These are phyloP conservation scores for Trametes polyzona DNA, from an alignment of 1,284 basidiomycete species.

Conservation along the genomic window DNA sequence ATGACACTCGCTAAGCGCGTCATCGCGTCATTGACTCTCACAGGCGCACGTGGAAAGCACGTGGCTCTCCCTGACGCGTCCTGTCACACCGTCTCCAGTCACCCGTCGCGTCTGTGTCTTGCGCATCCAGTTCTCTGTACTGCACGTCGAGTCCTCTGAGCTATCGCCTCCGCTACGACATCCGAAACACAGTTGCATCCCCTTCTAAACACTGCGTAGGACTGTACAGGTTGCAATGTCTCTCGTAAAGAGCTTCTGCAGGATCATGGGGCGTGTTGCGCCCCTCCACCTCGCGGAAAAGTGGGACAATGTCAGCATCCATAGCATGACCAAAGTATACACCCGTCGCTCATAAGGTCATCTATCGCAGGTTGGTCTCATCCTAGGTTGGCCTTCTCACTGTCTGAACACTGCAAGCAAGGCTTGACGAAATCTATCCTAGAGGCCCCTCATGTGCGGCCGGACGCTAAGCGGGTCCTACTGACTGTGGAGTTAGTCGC, in stretches of 20 bases:
- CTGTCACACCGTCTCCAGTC: constrained; percentile 15
- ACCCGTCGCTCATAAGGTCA: constrained; percentile 17
- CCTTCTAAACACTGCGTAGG: too few relatives aligned
- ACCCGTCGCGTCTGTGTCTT: constrained; percentile 5
- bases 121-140: background rate
- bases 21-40: constrained; percentile 22
- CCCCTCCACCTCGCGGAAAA: constrained; percentile 84
- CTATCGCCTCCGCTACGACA: too few relatives aligned
- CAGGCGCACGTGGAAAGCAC: too few relatives aligned
- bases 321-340: constrained; percentile 10
- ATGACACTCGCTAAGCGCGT: background rate
- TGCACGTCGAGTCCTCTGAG: too few relatives aligned
- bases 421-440: constrained; percentile 9
- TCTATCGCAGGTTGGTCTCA: constrained; percentile 71
- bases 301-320: constrained; percentile 85
- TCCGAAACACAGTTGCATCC: too few relatives aligned
- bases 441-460: constrained; percentile 76
- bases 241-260: constrained; percentile 55
- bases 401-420: background rate
- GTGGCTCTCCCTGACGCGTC: constrained; percentile 14
- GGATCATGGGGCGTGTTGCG: constrained; percentile 80
- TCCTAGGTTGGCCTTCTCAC: constrained; percentile 63
- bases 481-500: constrained; percentile 86
- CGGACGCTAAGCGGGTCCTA: constrained; percentile 65
- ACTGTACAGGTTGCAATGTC: constrained; percentile 34